Conservation (phyloP, 495 filamentous ascomycete species). For the Xylaria intraflava region DNA sequence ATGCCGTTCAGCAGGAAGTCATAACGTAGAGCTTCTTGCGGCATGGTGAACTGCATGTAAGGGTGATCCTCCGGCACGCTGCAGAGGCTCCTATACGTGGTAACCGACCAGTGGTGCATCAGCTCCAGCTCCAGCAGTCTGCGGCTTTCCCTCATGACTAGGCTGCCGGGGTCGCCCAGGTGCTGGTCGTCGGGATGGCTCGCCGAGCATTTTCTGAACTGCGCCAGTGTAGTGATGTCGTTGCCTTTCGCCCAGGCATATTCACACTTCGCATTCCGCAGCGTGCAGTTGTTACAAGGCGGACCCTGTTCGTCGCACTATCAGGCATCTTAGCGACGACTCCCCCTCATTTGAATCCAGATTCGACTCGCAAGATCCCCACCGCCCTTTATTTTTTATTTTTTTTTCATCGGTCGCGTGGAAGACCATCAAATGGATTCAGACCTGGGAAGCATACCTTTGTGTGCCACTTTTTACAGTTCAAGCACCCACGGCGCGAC, state of each 20-base stretch:
- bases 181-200: neutral
- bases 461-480: slow-evolving; percentile 35
- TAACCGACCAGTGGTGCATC: slow-evolving; percentile 32
- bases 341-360: too few relatives aligned
- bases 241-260: slow-evolving; percentile 19
- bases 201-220: neutral
- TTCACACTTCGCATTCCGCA: slow-evolving; percentile 25
- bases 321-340: slow-evolving; percentile 5
- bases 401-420: too few relatives aligned
- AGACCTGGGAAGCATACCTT: slow-evolving; percentile 23
- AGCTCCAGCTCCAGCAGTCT: slow-evolving; percentile 30
- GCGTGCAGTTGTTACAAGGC: slow-evolving; percentile 30
- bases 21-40: slow-evolving; percentile 21
- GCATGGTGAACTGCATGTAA: slow-evolving; percentile 24
- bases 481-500: slow-evolving; percentile 31
- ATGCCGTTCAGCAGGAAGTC: slow-evolving; percentile 31
- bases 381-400: too few relatives aligned
- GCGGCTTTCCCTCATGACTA: slow-evolving; percentile 15
- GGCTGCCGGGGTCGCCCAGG: slow-evolving; percentile 12
- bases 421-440: neutral
- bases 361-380: too few relatives aligned
- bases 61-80: slow-evolving; percentile 23
- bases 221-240: neutral
- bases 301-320: slow-evolving; percentile 32
- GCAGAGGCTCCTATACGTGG: slow-evolving; percentile 27